phyloP scores from a whole-genome alignment of 208 protist genomes.

The Strigomonas culicis region DNA sequence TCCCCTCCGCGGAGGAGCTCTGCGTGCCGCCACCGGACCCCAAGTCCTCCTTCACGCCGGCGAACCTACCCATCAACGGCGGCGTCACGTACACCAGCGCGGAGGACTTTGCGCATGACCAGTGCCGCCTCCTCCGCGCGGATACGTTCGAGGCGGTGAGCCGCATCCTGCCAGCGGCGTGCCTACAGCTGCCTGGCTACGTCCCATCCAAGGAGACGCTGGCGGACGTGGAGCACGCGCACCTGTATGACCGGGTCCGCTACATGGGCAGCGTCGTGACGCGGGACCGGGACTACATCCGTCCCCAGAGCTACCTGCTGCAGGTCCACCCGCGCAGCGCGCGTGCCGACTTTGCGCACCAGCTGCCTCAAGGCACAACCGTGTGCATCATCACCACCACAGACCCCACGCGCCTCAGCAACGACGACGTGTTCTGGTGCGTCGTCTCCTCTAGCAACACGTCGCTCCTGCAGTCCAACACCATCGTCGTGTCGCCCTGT shows the following conservation, averaged over 20 bases:
- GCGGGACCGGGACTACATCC: constrained; percentile 64
- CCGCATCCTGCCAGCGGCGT: constrained; percentile 59
- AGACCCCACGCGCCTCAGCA: constrained; percentile 34
- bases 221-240: constrained; percentile 65
- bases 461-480: constrained; percentile 36
- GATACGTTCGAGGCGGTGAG: constrained; percentile 83
- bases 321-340: constrained; percentile 57
- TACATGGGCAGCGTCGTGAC: constrained; percentile 73
- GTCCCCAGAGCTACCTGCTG: constrained; percentile 70
- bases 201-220: constrained; percentile 46
- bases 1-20: constrained; percentile 63
- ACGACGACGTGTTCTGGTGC: constrained; percentile 84
- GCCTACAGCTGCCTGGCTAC: constrained; percentile 60
- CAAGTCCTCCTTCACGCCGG: constrained; percentile 50
- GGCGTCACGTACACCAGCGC: constrained; percentile 30
- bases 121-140: constrained; percentile 74
- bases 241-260: constrained; percentile 52
- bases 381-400: constrained; percentile 76
- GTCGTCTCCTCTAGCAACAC: constrained; percentile 64
- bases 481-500: constrained; percentile 71
- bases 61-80: constrained; percentile 72
- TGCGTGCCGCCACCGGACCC: constrained; percentile 46
- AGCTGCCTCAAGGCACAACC: constrained; percentile 69
- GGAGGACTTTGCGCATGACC: constrained; percentile 65
- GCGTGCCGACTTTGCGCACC: constrained; percentile 34